phyloP scores from a whole-genome alignment of 2,329 filamentous ascomycete species.

The Curvularia eragrostidis region DNA sequence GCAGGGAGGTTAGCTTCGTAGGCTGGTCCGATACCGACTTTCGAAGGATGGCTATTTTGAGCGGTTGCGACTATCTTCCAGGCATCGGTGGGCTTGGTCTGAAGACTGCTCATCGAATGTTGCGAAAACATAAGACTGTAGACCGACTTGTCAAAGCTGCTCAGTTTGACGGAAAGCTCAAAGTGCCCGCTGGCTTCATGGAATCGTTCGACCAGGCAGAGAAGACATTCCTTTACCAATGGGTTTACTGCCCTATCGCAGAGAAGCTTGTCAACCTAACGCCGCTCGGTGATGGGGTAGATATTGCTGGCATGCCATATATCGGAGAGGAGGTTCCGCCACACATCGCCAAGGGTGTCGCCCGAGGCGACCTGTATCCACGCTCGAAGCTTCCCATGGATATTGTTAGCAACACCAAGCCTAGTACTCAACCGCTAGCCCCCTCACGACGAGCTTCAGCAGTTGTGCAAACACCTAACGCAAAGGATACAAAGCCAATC shows the following conservation, averaged over 20 bases:
- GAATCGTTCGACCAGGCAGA: conserved; percentile 85
- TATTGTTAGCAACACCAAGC: conserved; percentile 40
- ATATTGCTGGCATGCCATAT: conserved; percentile 75
- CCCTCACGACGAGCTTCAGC: conserved; percentile 43
- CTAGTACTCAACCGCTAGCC: conserved; percentile 46
- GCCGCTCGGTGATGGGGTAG: conserved; percentile 66
- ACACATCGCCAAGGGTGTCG: conserved; percentile 74
- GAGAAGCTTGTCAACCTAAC: conserved; percentile 78
- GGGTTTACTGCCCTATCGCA: conserved; percentile 83
- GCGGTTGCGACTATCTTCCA: conserved; percentile 93
- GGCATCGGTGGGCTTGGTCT: conserved; percentile 85
- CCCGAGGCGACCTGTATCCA: conserved; percentile 82
- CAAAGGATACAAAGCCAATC: conserved; percentile 68
- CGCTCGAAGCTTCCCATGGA: conserved; percentile 77
- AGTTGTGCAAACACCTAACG: conserved; percentile 52
- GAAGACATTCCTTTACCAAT: conserved; percentile 90
- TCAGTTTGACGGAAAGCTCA: conserved; percentile 86
- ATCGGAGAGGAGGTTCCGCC: conserved; percentile 77
- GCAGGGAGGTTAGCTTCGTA: conserved; percentile 84
- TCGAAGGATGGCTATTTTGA: conserved; percentile 92
- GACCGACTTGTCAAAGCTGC: conserved; percentile 82
- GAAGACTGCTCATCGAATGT: conserved; percentile 89
- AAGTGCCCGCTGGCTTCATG: conserved; percentile 80
- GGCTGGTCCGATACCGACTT: conserved; percentile 95
- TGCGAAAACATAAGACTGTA: conserved; percentile 87